Base-by-base conservation (phyloP, 2,329 filamentous ascomycete genomes). In the Orbilia javanica region DNA sequence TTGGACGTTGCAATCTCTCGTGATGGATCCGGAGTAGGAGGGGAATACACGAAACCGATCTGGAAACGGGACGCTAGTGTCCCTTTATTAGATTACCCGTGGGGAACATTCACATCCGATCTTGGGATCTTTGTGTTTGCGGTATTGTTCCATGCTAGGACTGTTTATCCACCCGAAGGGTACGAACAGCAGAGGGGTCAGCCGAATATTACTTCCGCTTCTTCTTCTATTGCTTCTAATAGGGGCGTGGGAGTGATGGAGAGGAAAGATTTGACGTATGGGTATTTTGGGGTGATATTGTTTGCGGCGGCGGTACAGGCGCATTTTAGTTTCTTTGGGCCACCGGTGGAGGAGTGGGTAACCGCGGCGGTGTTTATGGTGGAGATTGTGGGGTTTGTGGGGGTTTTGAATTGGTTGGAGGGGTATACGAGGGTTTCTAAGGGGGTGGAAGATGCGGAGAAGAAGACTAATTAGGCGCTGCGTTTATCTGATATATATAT, bases 121-220 rank as follows among this genome's bases (percentile, higher is more conserved):
- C n/a, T 72, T 10, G 68, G 68, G 5, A 57, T 72, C 18, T 72
- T 72, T 65, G 15, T 72, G 5, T 72, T 72, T 22, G 68, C 68
- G 8, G 22, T 72, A 10, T 42, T 65, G 15, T 72, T 72, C 36
- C 68, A 72, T 20, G 68, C 68, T 18, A 64, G 68, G 10, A 72
- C 68, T n/a, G 68, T 72, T 22, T 72, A 72, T 36, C 68, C 68
- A n/a, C 68, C 68, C 4, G 68, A 72, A 3, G n/a, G 34, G 46
- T 62, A 72, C 18, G 22, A 46, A 8, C 42, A 72, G 29, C 6
- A 48, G 18, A 29, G 29, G 1, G 29, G 52, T 2, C 52, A 57
- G 18, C 52, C 52, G 15, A 57, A 57, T 55, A 13, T 55, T 55
- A 55, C 27, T 27, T 27, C 27, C 18, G 8, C 1, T 20, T 36